Evolutionary conservation across 1,284 basidiomycete genomes (phyloP), one percentile per base, ranked within the genome.

Genomic region (Naganishia cerealis): DNA sequence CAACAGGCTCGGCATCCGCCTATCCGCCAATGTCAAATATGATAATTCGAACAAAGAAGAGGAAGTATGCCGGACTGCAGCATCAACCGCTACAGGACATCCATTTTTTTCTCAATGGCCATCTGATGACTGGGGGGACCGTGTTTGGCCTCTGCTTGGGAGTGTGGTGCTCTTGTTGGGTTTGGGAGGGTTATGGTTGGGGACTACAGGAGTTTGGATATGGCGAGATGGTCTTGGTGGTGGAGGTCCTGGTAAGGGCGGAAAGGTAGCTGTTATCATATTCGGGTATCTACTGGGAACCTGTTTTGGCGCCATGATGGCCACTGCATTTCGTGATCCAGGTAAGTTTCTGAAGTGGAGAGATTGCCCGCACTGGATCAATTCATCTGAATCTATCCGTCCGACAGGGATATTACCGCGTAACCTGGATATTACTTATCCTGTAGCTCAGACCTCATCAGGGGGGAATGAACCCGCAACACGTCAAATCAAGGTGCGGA

Each of bases 201-300:
- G 87, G 5, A 90, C 89, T 26, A 93, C 91, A 3, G 88, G 88
- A 69, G 87, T 89, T 24, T 93, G 90, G 87, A 88, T 92, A 86
- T 94, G 92, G 91, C 79, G 80, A 39, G 84, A 91, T 74, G 83
- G 87, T 72, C 87, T 87, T 70, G 88, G 86, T 4, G 90, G 88
- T n/a, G 86, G 91, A 15, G 86, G 90, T 3, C 83, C 82, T n/a
- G 81, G 89, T 33, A 88, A 87, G 48, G 87, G 86, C 21, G 95
- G 95, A 75, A 84, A 93, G 79, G 86, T 87, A 24, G 82, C 90
- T 67, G 80, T 93, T 69, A 87, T 90, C 26, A 81, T 94, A 15
- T 82, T 82, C 67, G 74, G 78, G 73, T 79, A 77, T 72, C 63
- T 79, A 1, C 73, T 78, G 56, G 77, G 73, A 70, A 46, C 78